These are phyloP conservation scores for Phytophthora citricola DNA, from an alignment of 352 stramenopile species.

Conservation along the genomic window DNA sequence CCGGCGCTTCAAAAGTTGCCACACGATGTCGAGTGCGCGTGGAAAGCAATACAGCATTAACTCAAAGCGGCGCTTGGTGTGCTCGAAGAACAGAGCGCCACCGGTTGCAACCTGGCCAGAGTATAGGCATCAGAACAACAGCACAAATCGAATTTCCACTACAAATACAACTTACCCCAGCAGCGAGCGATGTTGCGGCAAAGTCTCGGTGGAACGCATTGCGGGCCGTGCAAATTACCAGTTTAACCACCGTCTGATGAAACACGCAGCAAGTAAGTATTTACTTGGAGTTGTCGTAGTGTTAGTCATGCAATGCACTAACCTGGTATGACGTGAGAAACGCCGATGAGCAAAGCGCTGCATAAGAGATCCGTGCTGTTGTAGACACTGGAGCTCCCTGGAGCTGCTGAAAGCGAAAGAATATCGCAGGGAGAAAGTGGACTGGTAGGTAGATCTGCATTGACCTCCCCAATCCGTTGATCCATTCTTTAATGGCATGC, in stretches of 20 bases:
- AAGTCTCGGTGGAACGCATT: constrained; percentile 80
- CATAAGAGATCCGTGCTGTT: constrained; percentile 60
- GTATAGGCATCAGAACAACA: constrained; percentile 1
- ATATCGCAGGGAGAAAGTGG: constrained; percentile 75
- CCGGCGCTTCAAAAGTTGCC: constrained; percentile 75
- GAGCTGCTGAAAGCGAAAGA: constrained; percentile 79
- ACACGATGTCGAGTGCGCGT: constrained; percentile 82
- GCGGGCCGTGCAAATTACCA: constrained; percentile 75
- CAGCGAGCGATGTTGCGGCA: constrained; percentile 46
- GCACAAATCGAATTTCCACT: neutral
- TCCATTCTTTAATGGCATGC: constrained; percentile 79
- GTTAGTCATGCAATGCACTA: constrained; percentile 6
- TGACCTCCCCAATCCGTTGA: constrained; percentile 69
- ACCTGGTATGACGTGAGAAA: constrained; percentile 89
- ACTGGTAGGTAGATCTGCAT: constrained; percentile 85
- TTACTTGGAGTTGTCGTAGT: neutral
- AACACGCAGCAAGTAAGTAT: neutral
- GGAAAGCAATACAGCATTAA: constrained; percentile 87
- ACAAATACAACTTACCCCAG: constrained; percentile 50
- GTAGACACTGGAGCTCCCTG: constrained; percentile 52
- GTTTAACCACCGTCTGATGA: constrained; percentile 71
- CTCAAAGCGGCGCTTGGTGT: constrained; percentile 83
- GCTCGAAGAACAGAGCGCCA: constrained; percentile 74
- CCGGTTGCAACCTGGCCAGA: constrained; percentile 60
- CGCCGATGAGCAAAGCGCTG: constrained; percentile 76